Evolutionary conservation across 306 rosid genomes (phyloP).

Genomic region (Rosa multiflora): DNA sequence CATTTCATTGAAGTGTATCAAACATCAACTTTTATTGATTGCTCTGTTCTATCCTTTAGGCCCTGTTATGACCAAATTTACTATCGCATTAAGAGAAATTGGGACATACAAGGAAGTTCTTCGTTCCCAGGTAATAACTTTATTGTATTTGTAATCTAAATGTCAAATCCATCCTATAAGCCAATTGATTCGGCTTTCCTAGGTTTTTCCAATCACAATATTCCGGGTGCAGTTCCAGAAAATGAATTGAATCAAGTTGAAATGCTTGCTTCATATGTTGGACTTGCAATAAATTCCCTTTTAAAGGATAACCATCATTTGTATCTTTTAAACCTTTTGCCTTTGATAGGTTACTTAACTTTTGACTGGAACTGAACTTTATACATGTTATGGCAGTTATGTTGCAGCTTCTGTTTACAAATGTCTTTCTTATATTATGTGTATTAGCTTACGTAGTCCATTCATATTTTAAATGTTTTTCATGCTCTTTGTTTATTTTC

Average conservation of each 20-base stretch:
- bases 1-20: neutral
- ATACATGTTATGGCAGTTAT: neutral
- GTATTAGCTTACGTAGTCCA: neutral
- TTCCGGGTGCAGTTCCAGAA: neutral
- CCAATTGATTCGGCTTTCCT: neutral
- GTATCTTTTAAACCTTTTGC: slow-evolving; percentile 1
- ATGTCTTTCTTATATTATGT: neutral
- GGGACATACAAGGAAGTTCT: slow-evolving; percentile 99
- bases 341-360: neutral
- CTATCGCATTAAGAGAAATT: slow-evolving; percentile 95
- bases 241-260: slow-evolving; percentile 3
- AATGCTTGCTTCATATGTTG: neutral
- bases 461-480: neutral
- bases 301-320: neutral
- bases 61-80: slow-evolving; percentile 99
- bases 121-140: slow-evolving; percentile 81
- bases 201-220: neutral
- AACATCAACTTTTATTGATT: slow-evolving; percentile 12
- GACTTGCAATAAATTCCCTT: neutral
- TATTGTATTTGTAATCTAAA: neutral
- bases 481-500: neutral
- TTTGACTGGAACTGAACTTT: neutral
- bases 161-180: neutral
- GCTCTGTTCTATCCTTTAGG: slow-evolving; percentile 48
- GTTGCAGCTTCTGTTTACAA: neutral